Evolutionary conservation across 352 stramenopile species (phyloP).

Genomic region (Globisporangium heterothallicum): DNA sequence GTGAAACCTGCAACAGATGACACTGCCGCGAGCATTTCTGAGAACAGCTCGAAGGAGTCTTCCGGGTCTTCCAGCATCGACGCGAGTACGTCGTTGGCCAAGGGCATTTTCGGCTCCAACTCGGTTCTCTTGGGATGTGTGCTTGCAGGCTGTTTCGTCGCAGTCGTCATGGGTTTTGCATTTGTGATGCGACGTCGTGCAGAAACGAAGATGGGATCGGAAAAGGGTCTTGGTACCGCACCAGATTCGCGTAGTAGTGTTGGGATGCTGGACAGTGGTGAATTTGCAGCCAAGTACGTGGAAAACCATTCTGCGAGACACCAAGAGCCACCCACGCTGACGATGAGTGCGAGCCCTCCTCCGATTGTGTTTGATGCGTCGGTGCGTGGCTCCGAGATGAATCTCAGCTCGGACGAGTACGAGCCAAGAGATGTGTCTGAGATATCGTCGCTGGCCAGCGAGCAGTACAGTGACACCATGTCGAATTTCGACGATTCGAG

Average conservation of each 20-base stretch:
- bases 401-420: slow-evolving; percentile 26
- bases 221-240: slow-evolving; percentile 23
- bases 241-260: slow-evolving; percentile 19
- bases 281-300: slow-evolving; percentile 29
- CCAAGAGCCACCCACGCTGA: slow-evolving; percentile 23
- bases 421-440: slow-evolving; percentile 33
- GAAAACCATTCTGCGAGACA: slow-evolving; percentile 42
- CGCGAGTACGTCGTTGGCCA: slow-evolving; percentile 8
- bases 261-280: slow-evolving; percentile 37
- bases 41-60: not conserved
- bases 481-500: slow-evolving; percentile 55
- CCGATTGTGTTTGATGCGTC: slow-evolving; percentile 33
- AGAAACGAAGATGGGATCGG: slow-evolving; percentile 21
- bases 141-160: slow-evolving; percentile 29
- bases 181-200: slow-evolving; percentile 49
- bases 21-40: not conserved
- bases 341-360: slow-evolving; percentile 29
- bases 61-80: slow-evolving; percentile 10
- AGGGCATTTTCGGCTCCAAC: slow-evolving; percentile 15
- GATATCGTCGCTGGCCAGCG: slow-evolving; percentile 36
- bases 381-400: slow-evolving; percentile 38
- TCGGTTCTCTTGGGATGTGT: slow-evolving; percentile 35
- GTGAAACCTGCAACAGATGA: slow-evolving; percentile 9
- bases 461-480: slow-evolving; percentile 37
- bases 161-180: slow-evolving; percentile 22